Conservation (phyloP, 495 filamentous ascomycete genomes). For the Jackrogersella minutella region DNA sequence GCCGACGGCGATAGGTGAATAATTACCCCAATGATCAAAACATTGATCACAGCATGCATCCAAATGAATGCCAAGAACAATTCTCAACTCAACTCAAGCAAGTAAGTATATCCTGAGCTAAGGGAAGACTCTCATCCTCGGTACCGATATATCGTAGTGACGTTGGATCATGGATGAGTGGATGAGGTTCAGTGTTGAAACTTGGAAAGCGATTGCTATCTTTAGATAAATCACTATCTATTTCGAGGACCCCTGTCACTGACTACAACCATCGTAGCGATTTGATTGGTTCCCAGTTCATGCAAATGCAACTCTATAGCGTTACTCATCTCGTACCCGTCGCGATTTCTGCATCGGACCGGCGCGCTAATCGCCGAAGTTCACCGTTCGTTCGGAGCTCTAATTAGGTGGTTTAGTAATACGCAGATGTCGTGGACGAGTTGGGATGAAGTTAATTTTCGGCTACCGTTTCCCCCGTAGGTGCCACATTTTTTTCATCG, state of each 20-base stretch:
- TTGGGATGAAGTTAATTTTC: constrained; percentile 3
- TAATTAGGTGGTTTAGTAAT: constrained; percentile 5
- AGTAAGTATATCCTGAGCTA: neutral
- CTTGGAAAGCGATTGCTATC: constrained; percentile 8
- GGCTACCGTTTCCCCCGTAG: neutral
- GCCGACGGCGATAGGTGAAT: constrained; percentile 4
- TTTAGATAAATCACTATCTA: constrained; percentile 7
- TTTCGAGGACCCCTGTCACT: neutral
- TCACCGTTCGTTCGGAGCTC: constrained; percentile 13
- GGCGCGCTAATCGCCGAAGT: constrained; percentile 29
- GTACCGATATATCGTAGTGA: neutral
- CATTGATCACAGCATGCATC: constrained; percentile 5
- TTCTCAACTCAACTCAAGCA: constrained; percentile 1
- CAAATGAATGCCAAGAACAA: neutral
- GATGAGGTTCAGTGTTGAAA: too few relatives aligned
- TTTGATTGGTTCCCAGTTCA: constrained; percentile 28
- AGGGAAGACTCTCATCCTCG: neutral
- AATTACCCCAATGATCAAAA: constrained; percentile 7
- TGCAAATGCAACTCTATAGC: constrained; percentile 23
- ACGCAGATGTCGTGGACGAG: constrained; percentile 1
- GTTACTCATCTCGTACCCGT: constrained; percentile 2
- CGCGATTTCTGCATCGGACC: constrained; percentile 10
- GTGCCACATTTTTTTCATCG: constrained; percentile 4
- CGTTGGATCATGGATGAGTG: neutral
- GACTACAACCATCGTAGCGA: constrained; percentile 6